phyloP scores from a whole-genome alignment of 768 basidiomycete genomes.

The Phlegmacium glaucopus region DNA sequence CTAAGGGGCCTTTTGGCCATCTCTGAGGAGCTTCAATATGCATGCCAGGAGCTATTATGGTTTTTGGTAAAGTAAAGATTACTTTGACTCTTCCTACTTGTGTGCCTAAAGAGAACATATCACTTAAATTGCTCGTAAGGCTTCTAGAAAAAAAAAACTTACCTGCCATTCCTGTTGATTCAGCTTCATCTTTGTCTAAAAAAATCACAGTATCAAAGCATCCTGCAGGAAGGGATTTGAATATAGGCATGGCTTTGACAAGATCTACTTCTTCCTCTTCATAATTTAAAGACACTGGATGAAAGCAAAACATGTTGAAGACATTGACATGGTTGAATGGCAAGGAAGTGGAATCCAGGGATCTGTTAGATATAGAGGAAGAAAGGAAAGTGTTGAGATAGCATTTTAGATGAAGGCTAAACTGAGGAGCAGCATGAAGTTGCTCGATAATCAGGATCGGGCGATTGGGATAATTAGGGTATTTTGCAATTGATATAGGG shows the following conservation, averaged over 20 bases:
- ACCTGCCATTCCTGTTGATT: constrained; percentile 19
- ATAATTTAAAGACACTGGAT: constrained; percentile 13
- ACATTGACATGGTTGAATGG: constrained; percentile 19
- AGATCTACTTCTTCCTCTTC: constrained; percentile 14
- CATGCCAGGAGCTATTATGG: constrained; percentile 1
- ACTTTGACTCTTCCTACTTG: constrained; percentile 15
- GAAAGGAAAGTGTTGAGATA: constrained; percentile 22
- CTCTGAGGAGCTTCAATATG: constrained; percentile 2
- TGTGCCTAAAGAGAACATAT: constrained; percentile 8
- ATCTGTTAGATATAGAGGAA: neutral
- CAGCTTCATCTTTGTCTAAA: constrained; percentile 12
- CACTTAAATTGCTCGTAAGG: neutral
- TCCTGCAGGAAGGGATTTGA: constrained; percentile 8
- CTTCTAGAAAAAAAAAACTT: neutral
- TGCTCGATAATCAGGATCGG: constrained; percentile 7
- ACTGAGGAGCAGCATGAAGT: constrained; percentile 14
- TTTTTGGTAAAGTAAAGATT: constrained; percentile 18
- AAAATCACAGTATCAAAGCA: constrained; percentile 24
- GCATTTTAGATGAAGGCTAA: constrained; percentile 20
- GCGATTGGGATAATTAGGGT: constrained; percentile 12
- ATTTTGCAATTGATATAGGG: constrained; percentile 11
- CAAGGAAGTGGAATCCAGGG: constrained; percentile 2
- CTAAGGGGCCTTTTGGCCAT: constrained; percentile 16
- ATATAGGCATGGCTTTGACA: constrained; percentile 18
- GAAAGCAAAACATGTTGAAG: constrained; percentile 21